phyloP scores from a whole-genome alignment of 2,329 filamentous ascomycete genomes.

The Allantophomopsis cytisporea region DNA sequence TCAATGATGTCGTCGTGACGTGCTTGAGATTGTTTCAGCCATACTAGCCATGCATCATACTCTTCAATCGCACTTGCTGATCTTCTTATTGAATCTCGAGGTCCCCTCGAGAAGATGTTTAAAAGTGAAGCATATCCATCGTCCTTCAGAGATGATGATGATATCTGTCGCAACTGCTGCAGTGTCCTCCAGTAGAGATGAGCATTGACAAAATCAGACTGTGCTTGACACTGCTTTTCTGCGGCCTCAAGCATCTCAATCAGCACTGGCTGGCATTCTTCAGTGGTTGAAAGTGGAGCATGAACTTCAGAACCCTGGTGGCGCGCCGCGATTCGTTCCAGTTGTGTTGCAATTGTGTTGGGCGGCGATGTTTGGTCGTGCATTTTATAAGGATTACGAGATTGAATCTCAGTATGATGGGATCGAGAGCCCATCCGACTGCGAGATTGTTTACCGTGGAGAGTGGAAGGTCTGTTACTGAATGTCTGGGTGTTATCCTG shows the following conservation, averaged over 20 bases:
- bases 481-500: constrained; percentile 48
- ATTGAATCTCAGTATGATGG: constrained; percentile 32
- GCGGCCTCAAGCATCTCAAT: constrained; percentile 66
- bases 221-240: constrained; percentile 61
- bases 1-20: constrained; percentile 63
- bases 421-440: constrained; percentile 33
- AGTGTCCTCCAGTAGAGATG: constrained; percentile 79
- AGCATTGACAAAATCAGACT: constrained; percentile 71
- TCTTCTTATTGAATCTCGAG: constrained; percentile 53
- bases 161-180: constrained; percentile 53
- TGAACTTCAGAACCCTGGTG: background rate
- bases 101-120: constrained; percentile 61
- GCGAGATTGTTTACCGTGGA: constrained; percentile 35
- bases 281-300: constrained; percentile 1
- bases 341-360: too few relatives aligned
- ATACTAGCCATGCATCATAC: constrained; percentile 71
- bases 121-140: constrained; percentile 60
- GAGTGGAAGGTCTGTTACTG: constrained; percentile 51
- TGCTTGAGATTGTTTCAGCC: constrained; percentile 71
- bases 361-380: constrained; percentile 3
- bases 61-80: constrained; percentile 63
- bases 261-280: constrained; percentile 36
- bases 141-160: constrained; percentile 44
- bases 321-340: constrained; percentile 4
- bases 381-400: constrained; percentile 42